phyloP scores from a whole-genome alignment of 176 grass and related monocot species.

The Guadua angustifolia region DNA sequence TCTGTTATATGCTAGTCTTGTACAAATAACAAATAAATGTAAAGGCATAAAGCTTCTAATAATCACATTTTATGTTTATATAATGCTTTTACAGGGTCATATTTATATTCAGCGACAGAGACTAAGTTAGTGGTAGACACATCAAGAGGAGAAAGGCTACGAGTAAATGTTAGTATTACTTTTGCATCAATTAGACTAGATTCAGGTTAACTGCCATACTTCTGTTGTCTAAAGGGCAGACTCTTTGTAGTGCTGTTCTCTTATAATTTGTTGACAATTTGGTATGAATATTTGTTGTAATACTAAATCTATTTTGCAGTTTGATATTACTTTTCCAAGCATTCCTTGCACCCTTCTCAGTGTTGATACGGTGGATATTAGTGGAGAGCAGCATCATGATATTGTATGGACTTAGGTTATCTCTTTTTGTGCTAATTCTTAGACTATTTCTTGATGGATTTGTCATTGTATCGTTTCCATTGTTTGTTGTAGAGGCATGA shows the following conservation, averaged over 20 bases:
- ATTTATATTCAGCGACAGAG: constrained; percentile 77
- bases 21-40: constrained; percentile 8
- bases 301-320: constrained; percentile 68
- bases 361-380: constrained; percentile 88
- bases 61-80: constrained; percentile 20
- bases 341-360: constrained; percentile 93
- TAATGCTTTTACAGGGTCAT: constrained; percentile 66
- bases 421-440: constrained; percentile 30
- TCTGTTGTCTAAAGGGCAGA: constrained; percentile 28
- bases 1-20: constrained; percentile 12
- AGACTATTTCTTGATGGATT: constrained; percentile 1
- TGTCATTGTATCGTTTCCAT: constrained; percentile 25
- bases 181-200: constrained; percentile 34
- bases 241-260: neutral
- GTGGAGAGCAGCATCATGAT: constrained; percentile 91
- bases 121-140: constrained; percentile 94
- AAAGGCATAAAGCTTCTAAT: neutral
- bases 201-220: constrained; percentile 5
- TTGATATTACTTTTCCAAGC: constrained; percentile 91
- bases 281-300: constrained; percentile 33
- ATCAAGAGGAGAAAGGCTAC: constrained; percentile 94
- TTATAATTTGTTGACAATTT: constrained; percentile 10
- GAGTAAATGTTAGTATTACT: constrained; percentile 66
- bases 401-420: constrained; percentile 63
- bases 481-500: constrained; percentile 78